A percentile compares a stretch with the other conserved stretches of the same genome.
These are phyloP conservation scores for Paramecium sonneborni DNA, from an alignment of 73 alveolate species.

Conservation along the genomic window DNA sequence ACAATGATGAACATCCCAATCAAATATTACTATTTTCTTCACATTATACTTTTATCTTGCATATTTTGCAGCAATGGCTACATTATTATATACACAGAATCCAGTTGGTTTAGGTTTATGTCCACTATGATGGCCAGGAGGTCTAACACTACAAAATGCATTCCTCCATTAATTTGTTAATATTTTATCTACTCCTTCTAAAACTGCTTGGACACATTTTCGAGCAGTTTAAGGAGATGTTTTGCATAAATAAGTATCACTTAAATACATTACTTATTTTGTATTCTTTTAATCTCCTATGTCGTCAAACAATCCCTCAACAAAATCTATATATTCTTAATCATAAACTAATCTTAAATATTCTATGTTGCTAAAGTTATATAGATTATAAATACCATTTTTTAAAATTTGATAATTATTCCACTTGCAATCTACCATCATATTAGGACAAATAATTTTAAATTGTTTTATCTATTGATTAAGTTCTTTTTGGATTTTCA, in stretches of 20 bases:
- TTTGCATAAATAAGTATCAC: conserved; percentile 40
- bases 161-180: conserved; percentile 34
- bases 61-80: conserved; percentile 95
- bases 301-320: background rate
- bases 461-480: background rate
- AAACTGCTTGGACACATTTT: conserved; percentile 45
- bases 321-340: background rate
- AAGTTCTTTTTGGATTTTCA: conserved; percentile 7
- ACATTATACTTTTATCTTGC: conserved; percentile 72
- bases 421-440: background rate
- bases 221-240: conserved; percentile 1
- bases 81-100: conserved; percentile 95
- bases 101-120: conserved; percentile 78
- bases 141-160: conserved; percentile 74
- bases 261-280: background rate
- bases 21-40: conserved; percentile 87
- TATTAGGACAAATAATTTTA: background rate
- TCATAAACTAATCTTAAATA: background rate
- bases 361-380: background rate
- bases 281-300: background rate
- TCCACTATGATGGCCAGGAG: conserved; percentile 99
- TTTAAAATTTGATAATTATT: background rate
- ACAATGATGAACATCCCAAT: conserved; percentile 99
- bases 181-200: conserved; percentile 52
- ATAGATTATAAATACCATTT: background rate